Percentiles rank a stretch among this genome's conserved stretches.
phyloP scores from a whole-genome alignment of 2,329 filamentous ascomycete species.

The Oidium heveae region DNA sequence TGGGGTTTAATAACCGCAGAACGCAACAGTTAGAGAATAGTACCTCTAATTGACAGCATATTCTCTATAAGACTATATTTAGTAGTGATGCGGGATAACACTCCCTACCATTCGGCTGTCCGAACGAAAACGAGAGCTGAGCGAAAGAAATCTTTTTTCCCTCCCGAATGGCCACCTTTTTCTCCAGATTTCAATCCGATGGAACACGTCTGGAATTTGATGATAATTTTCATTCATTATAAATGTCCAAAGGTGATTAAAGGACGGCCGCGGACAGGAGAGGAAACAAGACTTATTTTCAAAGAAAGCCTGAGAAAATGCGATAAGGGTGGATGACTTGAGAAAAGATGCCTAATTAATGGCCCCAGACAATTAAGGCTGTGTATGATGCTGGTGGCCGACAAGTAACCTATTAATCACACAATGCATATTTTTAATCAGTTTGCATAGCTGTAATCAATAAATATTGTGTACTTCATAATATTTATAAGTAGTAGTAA shows the following conservation, averaged over 20 bases:
- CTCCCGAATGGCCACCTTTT: neutral
- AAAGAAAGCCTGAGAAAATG: slow-evolving; percentile 5
- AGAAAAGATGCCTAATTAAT: too few relatives aligned
- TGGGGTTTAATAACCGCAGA: too few relatives aligned
- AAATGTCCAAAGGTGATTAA: slow-evolving; percentile 2
- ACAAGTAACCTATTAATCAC: too few relatives aligned
- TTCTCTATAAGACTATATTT: neutral
- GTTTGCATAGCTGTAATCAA: too few relatives aligned
- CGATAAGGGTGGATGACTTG: neutral
- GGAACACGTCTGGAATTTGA: neutral
- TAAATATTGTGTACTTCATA: too few relatives aligned
- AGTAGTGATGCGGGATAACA: neutral
- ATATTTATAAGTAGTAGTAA: too few relatives aligned
- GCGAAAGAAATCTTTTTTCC: neutral
- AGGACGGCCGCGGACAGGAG: too few relatives aligned
- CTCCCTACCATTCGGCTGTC: too few relatives aligned
- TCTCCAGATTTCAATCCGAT: neutral
- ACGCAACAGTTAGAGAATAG: neutral
- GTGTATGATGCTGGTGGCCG: too few relatives aligned
- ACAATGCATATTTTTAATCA: too few relatives aligned
- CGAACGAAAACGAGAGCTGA: neutral
- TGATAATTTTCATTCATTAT: neutral
- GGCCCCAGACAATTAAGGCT: too few relatives aligned
- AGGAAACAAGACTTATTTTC: slow-evolving; percentile 1
- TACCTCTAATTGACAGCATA: neutral